A percentile compares a stretch with the other conserved stretches of the same genome.
phyloP scores from a whole-genome alignment of 768 basidiomycete genomes.

The Lentinula lateritia region DNA sequence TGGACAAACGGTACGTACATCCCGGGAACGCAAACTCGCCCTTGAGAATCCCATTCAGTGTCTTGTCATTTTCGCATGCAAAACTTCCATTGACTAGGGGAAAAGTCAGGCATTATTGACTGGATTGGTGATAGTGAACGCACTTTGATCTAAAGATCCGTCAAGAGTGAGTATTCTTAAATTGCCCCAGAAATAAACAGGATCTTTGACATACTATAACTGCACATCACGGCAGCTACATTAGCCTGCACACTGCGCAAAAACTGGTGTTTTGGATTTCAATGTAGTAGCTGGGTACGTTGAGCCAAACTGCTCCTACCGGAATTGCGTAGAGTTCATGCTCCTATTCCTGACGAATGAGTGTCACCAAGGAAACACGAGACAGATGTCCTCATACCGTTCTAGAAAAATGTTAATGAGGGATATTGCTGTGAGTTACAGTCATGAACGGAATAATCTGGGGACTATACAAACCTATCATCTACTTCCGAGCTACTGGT shows the following conservation, averaged over 20 bases:
- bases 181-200: background rate
- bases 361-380: background rate
- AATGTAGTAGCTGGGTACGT: background rate
- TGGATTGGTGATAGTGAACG: background rate
- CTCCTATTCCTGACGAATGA: constrained; percentile 15
- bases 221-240: constrained; percentile 64
- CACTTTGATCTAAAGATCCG: constrained; percentile 16
- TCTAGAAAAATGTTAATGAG: background rate
- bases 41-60: constrained; percentile 58
- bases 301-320: constrained; percentile 18
- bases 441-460: background rate
- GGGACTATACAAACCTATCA: constrained; percentile 27
- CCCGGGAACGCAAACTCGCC: constrained; percentile 64
- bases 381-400: background rate
- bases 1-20: constrained; percentile 29
- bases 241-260: constrained; percentile 58
- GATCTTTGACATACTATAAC: constrained; percentile 29
- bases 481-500: constrained; percentile 37
- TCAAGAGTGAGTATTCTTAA: too few relatives aligned
- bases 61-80: constrained; percentile 60
- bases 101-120: constrained; percentile 8
- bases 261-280: constrained; percentile 23
- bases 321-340: constrained; percentile 57
- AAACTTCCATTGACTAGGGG: constrained; percentile 47
- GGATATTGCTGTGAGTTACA: background rate